Conservation (phyloP, 495 filamentous ascomycete species). For the Podospora comata region DNA sequence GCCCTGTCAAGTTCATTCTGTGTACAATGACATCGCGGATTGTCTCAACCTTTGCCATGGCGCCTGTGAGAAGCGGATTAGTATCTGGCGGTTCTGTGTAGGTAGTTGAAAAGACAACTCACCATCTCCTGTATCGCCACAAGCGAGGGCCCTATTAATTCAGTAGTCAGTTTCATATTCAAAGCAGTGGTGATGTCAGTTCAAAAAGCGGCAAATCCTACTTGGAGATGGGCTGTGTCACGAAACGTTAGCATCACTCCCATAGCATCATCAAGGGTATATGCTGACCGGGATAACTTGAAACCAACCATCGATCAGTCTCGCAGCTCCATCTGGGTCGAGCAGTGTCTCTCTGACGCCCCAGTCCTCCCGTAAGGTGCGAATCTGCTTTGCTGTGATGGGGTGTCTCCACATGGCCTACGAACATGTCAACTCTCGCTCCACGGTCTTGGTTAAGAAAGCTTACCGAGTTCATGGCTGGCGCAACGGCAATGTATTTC, state of each 20-base stretch:
- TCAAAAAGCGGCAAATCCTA: not conserved
- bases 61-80: conserved; percentile 47
- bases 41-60: conserved; percentile 76
- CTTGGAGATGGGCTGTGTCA: conserved; percentile 20
- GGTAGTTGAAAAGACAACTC: not conserved
- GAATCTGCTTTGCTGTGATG: conserved; percentile 67
- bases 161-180: not conserved
- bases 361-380: conserved; percentile 71
- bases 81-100: not conserved
- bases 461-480: conserved; percentile 37
- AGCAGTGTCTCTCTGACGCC: conserved; percentile 48
- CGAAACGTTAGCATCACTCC: not conserved
- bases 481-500: conserved; percentile 60
- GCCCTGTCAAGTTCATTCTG: conserved; percentile 34
- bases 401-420: conserved; percentile 83
- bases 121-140: conserved; percentile 34
- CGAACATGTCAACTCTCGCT: not conserved
- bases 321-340: not conserved
- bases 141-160: conserved; percentile 29
- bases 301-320: conserved; percentile 60
- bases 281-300: conserved; percentile 57
- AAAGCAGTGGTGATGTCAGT: not conserved
- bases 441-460: too few relatives aligned
- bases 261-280: not conserved
- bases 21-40: conserved; percentile 63